Conservation (phyloP, 106 monocot species). For the Phalaenopsis aphrodite region DNA sequence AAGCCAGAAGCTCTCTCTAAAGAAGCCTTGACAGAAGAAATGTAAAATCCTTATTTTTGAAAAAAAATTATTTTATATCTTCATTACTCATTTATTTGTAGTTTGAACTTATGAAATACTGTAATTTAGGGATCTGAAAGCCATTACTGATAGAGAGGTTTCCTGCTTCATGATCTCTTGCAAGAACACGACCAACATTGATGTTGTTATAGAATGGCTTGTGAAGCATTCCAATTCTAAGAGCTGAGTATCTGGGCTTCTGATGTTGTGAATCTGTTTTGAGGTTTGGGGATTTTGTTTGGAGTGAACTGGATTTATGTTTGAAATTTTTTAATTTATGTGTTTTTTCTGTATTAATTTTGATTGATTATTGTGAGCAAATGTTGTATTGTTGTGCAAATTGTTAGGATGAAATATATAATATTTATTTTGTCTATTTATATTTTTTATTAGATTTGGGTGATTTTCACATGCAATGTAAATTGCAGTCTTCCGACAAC, state of each 20-base stretch:
- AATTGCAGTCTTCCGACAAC: too few species aligned
- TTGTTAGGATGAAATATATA: not conserved
- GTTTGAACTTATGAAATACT: not conserved
- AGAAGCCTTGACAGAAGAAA: constrained; percentile 48
- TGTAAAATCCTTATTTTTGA: constrained; percentile 30
- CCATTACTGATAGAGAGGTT: constrained; percentile 70
- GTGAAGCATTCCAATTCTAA: constrained; percentile 88
- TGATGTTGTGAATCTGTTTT: not conserved
- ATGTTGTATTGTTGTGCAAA: not conserved
- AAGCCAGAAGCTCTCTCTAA: constrained; percentile 74
- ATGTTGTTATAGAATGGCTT: constrained; percentile 86
- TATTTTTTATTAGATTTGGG: too few species aligned
- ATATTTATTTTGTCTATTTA: not conserved
- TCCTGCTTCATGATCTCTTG: constrained; percentile 96
- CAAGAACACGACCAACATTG: constrained; percentile 89
- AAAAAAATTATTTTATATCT: not conserved
- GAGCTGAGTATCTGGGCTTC: constrained; percentile 22
- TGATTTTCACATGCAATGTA: too few species aligned
- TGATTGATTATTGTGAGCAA: not conserved
- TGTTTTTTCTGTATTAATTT: not conserved
- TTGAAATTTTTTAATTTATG: not conserved
- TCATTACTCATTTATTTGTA: not conserved
- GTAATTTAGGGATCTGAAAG: constrained; percentile 50
- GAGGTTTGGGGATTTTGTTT: not conserved
- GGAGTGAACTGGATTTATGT: not conserved